A percentile compares a stretch with the other conserved stretches of the same genome.
These are phyloP conservation scores for Lolium perenne DNA, from an alignment of 176 grass and related monocot genomes.

Conservation along the genomic window DNA sequence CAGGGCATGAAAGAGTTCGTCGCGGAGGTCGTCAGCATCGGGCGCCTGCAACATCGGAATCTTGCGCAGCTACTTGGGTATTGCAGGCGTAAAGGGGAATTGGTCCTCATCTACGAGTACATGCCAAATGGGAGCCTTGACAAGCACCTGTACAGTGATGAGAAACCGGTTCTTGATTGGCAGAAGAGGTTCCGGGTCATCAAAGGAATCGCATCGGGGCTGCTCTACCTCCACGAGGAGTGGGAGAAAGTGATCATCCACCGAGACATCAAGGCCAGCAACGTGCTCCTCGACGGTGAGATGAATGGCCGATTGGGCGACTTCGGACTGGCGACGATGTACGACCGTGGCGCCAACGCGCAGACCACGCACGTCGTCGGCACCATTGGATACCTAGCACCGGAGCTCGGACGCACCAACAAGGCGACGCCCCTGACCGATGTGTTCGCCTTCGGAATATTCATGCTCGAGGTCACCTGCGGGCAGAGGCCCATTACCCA, in stretches of 20 bases:
- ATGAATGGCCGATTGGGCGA: conserved; percentile 16
- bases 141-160: neutral
- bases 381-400: conserved; percentile 4
- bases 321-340: neutral
- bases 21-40: conserved; percentile 13
- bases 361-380: conserved; percentile 4
- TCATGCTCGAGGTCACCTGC: neutral
- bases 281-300: neutral
- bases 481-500: neutral
- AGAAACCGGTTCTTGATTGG: conserved; percentile 1
- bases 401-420: conserved; percentile 2
- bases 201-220: neutral
- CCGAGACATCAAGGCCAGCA: neutral
- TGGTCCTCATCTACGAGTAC: conserved; percentile 24
- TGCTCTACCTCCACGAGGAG: conserved; percentile 30
- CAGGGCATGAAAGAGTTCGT: conserved; percentile 26
- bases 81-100: neutral
- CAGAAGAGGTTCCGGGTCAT: neutral
- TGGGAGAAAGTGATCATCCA: conserved; percentile 23
- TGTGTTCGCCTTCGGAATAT: conserved; percentile 1
- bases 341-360: neutral
- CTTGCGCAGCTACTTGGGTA: neutral
- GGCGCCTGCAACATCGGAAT: conserved; percentile 11
- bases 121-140: conserved; percentile 15
- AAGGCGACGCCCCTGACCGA: conserved; percentile 8